Evolutionary conservation across 176 grass and related monocot genomes (phyloP).

Genomic region (Luzula sylvatica): DNA sequence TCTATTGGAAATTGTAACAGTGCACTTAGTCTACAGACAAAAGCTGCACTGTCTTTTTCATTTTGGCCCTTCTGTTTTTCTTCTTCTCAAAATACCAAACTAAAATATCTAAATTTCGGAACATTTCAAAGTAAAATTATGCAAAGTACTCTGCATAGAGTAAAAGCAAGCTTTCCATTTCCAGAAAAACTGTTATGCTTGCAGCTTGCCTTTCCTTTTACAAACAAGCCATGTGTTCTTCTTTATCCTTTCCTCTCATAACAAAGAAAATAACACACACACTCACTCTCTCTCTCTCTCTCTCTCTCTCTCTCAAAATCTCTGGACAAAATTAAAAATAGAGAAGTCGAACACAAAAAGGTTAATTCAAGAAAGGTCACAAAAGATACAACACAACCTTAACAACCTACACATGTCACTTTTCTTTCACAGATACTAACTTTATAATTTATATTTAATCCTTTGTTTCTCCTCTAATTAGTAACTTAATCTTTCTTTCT

Average conservation of each 20-base stretch:
- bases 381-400: slow-evolving; percentile 10
- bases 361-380: slow-evolving; percentile 6
- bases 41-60: slow-evolving; percentile 12
- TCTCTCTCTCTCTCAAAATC: not conserved
- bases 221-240: slow-evolving; percentile 24
- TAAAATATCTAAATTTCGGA: not conserved
- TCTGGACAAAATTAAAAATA: not conserved
- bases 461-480: slow-evolving; percentile 11
- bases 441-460: slow-evolving; percentile 10
- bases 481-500: too few relatives aligned
- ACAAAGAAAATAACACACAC: too few relatives aligned
- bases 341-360: slow-evolving; percentile 1
- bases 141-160: not conserved
- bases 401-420: not conserved
- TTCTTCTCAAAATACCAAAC: slow-evolving; percentile 6
- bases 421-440: not conserved
- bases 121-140: not conserved
- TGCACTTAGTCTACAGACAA: slow-evolving; percentile 15
- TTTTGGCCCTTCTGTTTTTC: slow-evolving; percentile 9
- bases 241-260: not conserved
- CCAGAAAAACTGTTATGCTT: slow-evolving; percentile 11
- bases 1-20: slow-evolving; percentile 18
- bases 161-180: slow-evolving; percentile 22
- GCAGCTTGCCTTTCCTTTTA: slow-evolving; percentile 13
- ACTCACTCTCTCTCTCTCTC: not conserved